A percentile compares a stretch with the other conserved stretches of the same genome.
Conservation (phyloP, 257 asterid genomes). For the Solanum okadae region DNA sequence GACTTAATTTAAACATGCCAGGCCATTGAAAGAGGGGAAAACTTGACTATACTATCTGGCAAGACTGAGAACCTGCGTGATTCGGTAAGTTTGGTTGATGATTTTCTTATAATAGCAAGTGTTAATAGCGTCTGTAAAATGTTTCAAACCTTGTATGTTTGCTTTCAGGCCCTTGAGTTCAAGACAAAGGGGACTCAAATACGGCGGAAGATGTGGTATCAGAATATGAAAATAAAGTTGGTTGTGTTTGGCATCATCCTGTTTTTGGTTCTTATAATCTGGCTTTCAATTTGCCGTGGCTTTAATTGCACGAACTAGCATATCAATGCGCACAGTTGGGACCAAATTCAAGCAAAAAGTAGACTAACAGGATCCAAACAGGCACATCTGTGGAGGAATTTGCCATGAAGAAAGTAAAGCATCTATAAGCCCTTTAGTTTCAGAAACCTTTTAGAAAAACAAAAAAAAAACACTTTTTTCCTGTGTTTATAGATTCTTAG, state of each 20-base stretch:
- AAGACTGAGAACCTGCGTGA: constrained; percentile 73
- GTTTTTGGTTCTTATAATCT: constrained; percentile 50
- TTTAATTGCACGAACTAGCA: constrained; percentile 57
- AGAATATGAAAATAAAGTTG: constrained; percentile 80
- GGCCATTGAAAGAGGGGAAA: constrained; percentile 72
- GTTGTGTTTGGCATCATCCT: constrained; percentile 63
- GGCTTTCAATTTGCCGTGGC: constrained; percentile 73
- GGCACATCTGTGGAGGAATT: neutral
- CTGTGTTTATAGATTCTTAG: neutral
- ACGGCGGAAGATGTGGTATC: constrained; percentile 82
- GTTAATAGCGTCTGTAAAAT: neutral
- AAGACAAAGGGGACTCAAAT: constrained; percentile 48
- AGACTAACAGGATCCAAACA: neutral
- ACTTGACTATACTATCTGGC: constrained; percentile 48
- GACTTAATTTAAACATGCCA: constrained; percentile 20
- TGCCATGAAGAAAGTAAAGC: neutral
- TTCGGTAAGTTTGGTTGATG: constrained; percentile 34
- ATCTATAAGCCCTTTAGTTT: neutral
- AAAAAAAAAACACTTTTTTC: neutral
- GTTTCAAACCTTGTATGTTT: neutral
- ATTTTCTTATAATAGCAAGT: neutral
- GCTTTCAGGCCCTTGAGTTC: constrained; percentile 54
- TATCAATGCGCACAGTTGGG: neutral
- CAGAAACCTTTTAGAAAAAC: neutral
- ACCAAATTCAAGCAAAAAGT: neutral